Evolutionary conservation across 768 basidiomycete genomes (phyloP).

Genomic region (Tylopilus felleus): DNA sequence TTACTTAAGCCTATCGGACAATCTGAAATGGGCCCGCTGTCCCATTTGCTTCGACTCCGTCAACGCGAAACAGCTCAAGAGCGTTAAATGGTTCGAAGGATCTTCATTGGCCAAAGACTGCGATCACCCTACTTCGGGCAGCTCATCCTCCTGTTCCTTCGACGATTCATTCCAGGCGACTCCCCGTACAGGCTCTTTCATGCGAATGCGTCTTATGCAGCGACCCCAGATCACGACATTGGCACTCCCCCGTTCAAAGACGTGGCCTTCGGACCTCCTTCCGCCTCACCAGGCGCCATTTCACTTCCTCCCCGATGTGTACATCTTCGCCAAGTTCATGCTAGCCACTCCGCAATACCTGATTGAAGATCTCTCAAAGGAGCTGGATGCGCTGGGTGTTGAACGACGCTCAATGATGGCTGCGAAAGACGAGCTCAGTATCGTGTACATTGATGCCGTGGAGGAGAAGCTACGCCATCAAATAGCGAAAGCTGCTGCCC

Average conservation of each 20-base stretch:
- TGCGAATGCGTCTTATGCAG: constrained; percentile 88
- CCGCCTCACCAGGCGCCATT: constrained; percentile 93
- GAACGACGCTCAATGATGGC: constrained; percentile 67
- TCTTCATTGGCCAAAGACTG: constrained; percentile 35
- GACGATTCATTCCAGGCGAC: constrained; percentile 35
- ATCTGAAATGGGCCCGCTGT: constrained; percentile 84
- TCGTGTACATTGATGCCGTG: constrained; percentile 78
- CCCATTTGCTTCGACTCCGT: constrained; percentile 97
- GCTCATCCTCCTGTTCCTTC: constrained; percentile 46
- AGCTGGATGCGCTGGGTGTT: constrained; percentile 65
- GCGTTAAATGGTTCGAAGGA: constrained; percentile 85
- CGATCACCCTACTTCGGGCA: constrained; percentile 22
- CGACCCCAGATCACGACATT: constrained; percentile 94
- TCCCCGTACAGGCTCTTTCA: constrained; percentile 52
- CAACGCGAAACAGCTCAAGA: constrained; percentile 85
- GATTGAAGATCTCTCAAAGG: constrained; percentile 63
- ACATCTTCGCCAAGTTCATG: constrained; percentile 90
- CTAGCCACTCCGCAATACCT: constrained; percentile 88
- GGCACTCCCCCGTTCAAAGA: constrained; percentile 84
- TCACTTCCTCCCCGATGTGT: constrained; percentile 92
- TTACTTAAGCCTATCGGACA: constrained; percentile 80
- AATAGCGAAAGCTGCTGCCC: constrained; percentile 71
- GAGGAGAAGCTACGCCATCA: constrained; percentile 74
- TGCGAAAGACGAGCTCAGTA: constrained; percentile 72
- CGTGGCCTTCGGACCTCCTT: constrained; percentile 93